Evolutionary conservation across 1,139 yeast species (phyloP).

Genomic region (Kodamaea derodonti): DNA sequence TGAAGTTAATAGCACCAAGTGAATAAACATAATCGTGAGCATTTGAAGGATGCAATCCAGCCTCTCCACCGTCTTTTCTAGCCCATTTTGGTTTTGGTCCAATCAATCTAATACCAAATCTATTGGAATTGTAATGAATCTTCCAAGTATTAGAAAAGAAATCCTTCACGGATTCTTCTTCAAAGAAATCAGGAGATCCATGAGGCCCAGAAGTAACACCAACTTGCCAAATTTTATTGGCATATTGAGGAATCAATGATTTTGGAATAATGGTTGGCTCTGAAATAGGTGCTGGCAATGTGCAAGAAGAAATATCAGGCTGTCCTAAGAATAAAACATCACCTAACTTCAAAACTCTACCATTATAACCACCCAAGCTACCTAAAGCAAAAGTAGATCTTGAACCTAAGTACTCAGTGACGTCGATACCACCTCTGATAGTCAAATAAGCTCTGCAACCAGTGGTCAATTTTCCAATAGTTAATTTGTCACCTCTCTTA

Average conservation of each 20-base stretch:
- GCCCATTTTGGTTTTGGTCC: constrained; percentile 99
- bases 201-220: constrained; percentile 98
- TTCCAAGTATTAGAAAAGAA: constrained; percentile 84
- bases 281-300: constrained; percentile 66
- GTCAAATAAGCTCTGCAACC: constrained; percentile 93
- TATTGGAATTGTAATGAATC: constrained; percentile 92
- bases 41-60: constrained; percentile 95
- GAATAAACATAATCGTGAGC: constrained; percentile 97
- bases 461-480: constrained; percentile 70
- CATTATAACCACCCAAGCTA: constrained; percentile 90
- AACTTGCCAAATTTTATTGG: constrained; percentile 67
- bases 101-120: constrained; percentile 90
- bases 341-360: constrained; percentile 85
- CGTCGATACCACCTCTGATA: constrained; percentile 90
- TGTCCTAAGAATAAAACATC: constrained; percentile 86
- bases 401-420: constrained; percentile 91
- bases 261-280: constrained; percentile 58
- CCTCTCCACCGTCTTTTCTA: constrained; percentile 95
- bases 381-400: constrained; percentile 95
- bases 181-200: constrained; percentile 93
- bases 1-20: constrained; percentile 91
- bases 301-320: constrained; percentile 63
- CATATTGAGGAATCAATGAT: constrained; percentile 55
- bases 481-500: constrained; percentile 69
- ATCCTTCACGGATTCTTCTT: constrained; percentile 65